Conservation (phyloP, 140 eudicot genomes). For the Ambrosia hybrid region DNA sequence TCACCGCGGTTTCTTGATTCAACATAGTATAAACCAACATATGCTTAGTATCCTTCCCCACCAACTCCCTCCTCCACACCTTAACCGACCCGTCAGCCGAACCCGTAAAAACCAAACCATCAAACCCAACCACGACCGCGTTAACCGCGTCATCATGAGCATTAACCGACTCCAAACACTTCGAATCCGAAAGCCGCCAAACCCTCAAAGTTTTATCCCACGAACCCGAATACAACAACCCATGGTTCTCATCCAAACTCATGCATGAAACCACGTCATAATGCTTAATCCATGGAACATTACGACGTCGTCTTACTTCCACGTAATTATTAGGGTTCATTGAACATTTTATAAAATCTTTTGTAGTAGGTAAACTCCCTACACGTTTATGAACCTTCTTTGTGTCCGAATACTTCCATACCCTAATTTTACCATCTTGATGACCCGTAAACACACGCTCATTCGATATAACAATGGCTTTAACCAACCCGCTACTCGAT, state of each 20-base stretch:
- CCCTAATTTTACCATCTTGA: constrained; percentile 17
- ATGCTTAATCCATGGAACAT: constrained; percentile 10
- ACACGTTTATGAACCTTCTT: constrained; percentile 11
- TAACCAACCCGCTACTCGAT: constrained; percentile 16
- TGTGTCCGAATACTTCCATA: constrained; percentile 14
- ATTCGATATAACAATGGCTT: not conserved
- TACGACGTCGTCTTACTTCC: not conserved
- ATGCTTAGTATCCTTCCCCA: constrained; percentile 12
- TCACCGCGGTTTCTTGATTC: constrained; percentile 15
- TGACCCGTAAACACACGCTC: constrained; percentile 11
- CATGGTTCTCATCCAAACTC: constrained; percentile 7
- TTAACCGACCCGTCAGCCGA: constrained; percentile 12
- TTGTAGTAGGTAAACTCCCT: not conserved
- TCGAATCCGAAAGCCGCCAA: constrained; percentile 16
- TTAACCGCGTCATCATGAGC: constrained; percentile 15
- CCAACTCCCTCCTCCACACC: constrained; percentile 16
- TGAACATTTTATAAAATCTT: constrained; percentile 4
- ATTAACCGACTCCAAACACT: not conserved
- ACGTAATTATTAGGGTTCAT: constrained; percentile 2
- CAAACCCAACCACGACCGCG: constrained; percentile 1
- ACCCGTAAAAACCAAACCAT: constrained; percentile 9
- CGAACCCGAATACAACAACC: constrained; percentile 6
- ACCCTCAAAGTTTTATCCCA: constrained; percentile 9
- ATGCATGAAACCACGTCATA: constrained; percentile 6
- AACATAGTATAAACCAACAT: not conserved